Evolutionary conservation across 2,329 filamentous ascomycete genomes (phyloP).

Genomic region (Fusarium sororula): DNA sequence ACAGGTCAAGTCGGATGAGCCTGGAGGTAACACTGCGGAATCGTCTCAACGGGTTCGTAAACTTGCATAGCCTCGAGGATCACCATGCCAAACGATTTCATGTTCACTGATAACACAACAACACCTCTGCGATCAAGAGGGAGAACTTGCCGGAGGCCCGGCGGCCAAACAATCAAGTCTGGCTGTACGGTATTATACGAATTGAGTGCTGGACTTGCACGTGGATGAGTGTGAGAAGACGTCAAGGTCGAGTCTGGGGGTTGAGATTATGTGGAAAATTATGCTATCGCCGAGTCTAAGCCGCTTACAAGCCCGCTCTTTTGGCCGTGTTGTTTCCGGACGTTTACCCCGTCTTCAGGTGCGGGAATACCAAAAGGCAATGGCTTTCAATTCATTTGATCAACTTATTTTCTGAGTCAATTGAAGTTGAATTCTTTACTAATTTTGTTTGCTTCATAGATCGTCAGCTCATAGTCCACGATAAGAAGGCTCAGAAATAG

Average conservation of each 20-base stretch:
- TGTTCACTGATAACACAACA: slow-evolving; percentile 12
- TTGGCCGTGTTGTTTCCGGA: slow-evolving; percentile 9
- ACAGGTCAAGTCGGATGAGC: background rate
- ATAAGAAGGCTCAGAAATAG: slow-evolving; percentile 7
- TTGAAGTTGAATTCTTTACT: background rate
- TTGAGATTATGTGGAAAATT: slow-evolving; percentile 1
- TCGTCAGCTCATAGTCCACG: background rate
- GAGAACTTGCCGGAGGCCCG: slow-evolving; percentile 3
- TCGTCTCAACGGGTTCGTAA: background rate
- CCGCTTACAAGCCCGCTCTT: slow-evolving; percentile 5
- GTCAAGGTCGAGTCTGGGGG: background rate
- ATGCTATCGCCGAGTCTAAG: slow-evolving; percentile 29
- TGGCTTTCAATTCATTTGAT: too few species aligned
- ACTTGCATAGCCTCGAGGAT: slow-evolving; percentile 13
- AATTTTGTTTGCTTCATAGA: background rate
- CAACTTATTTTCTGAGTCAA: background rate
- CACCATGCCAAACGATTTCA: slow-evolving; percentile 8
- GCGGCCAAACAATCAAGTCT: background rate
- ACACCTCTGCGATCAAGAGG: background rate
- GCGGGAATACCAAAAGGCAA: background rate
- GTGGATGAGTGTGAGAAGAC: background rate
- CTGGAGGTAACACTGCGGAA: slow-evolving; percentile 1
- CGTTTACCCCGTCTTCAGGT: background rate
- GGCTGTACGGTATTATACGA: background rate
- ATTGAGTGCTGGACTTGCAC: background rate